phyloP scores from a whole-genome alignment of 139 green algal genomes.

The Chlorella vulgaris region DNA sequence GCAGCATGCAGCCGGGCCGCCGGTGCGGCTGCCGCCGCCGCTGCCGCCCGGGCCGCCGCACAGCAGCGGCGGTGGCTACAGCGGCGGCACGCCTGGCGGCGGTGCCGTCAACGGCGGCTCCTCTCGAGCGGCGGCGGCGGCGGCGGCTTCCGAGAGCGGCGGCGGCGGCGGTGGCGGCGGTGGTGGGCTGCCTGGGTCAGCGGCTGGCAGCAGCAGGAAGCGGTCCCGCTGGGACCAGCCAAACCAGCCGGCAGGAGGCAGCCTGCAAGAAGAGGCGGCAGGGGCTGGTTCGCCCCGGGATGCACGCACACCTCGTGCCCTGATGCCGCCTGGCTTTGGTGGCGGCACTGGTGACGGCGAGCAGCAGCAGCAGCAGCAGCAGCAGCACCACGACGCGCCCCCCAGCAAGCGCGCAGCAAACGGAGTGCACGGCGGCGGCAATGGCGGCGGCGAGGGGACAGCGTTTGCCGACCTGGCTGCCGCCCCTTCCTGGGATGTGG shows the following conservation, averaged over 20 bases:
- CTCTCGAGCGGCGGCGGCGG: too few relatives aligned
- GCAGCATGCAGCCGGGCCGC: too few relatives aligned
- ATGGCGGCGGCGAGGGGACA: background rate
- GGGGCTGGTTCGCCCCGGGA: background rate
- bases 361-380: background rate
- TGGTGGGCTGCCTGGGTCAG: too few relatives aligned
- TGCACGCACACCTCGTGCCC: background rate
- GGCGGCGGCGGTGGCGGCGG: background rate
- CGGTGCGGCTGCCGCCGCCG: background rate
- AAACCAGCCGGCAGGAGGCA: background rate
- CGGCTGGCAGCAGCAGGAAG: constrained; percentile 17
- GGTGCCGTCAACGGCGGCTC: background rate
- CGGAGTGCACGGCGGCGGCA: background rate
- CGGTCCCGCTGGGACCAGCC: constrained; percentile 11
- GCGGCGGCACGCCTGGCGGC: background rate
- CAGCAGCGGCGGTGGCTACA: too few relatives aligned
- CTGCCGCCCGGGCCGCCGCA: too few relatives aligned
- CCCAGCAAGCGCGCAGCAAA: constrained; percentile 20
- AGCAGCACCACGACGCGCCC: background rate
- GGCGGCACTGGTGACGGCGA: background rate
- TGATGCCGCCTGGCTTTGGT: background rate
- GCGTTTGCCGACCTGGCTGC: background rate
- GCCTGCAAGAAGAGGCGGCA: background rate
- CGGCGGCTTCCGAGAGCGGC: too few relatives aligned
- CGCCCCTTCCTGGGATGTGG: constrained; percentile 19